Percentiles rank a stretch among this genome's conserved stretches.
Conservation (phyloP, 2,329 filamentous ascomycete species). For the Lasiodiplodia hormozganensis region DNA sequence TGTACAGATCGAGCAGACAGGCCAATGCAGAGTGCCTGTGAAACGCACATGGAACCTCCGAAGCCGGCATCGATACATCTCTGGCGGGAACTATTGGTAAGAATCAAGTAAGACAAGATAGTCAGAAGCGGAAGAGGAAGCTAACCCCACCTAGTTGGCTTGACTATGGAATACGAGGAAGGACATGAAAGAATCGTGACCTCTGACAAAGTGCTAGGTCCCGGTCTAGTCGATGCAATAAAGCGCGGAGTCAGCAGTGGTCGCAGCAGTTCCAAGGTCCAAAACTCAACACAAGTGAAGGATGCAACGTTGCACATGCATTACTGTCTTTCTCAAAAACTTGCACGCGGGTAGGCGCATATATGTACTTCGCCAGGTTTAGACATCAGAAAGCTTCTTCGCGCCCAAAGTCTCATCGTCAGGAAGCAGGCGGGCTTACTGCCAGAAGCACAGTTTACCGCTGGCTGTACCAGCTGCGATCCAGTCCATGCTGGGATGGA, state of each 20-base stretch:
- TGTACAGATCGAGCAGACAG: neutral
- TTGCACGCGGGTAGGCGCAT: neutral
- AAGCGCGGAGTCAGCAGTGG: neutral
- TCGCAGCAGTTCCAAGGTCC: slow-evolving; percentile 1
- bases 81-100: neutral
- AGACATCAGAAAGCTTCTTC: neutral
- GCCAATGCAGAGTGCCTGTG: neutral
- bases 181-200: neutral
- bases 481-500: slow-evolving; percentile 89
- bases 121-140: neutral
- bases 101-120: neutral
- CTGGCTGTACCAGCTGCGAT: slow-evolving; percentile 90
- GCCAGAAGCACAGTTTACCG: slow-evolving; percentile 92
- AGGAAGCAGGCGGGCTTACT: slow-evolving; percentile 54
- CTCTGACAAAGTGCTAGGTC: neutral
- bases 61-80: neutral
- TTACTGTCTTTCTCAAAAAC: neutral
- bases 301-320: neutral
- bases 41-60: neutral
- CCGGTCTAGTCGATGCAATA: neutral
- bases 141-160: neutral
- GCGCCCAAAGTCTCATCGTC: neutral
- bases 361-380: neutral
- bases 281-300: neutral
- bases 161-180: neutral